Base-by-base conservation (phyloP, 129 eudicot species). In the Flaveria trinervia region DNA sequence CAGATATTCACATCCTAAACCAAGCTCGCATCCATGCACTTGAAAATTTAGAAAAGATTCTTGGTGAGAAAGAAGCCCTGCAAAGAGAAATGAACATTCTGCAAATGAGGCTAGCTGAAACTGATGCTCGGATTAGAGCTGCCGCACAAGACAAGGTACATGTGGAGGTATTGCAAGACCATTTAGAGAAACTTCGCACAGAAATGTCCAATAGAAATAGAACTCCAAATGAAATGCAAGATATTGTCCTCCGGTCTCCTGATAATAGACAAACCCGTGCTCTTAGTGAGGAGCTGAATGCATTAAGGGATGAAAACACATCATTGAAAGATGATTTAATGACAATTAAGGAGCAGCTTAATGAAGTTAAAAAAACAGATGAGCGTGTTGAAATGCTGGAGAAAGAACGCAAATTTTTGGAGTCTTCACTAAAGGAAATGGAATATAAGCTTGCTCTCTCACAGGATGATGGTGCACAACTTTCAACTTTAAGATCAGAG, bases 101-200 rank as follows among this genome's bases (percentile, higher is more conserved):
- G 85, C 92, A 94, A 81, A 65, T 83, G 86, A 94, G 86, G 84
- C 78, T 94, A 70, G 97, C 92, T 33, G 98, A 94, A 87, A 91
- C 96, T 62, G 98, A 91, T 94, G 97, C 90, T 9, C 86, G 88
- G 23, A 89, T 94, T 55, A 89, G 83, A 89, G 89, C 91, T 49
- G 97, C 96, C 41, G 88, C 98, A 68, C 89, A 94, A 80, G 96
- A 94, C 67, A 94, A 89, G 84, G 76, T 91, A 84, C 89, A 86
- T 9, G 90, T 94, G 80, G 97, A 94, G 73, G 84, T 89, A 62
- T 85, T 89, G 15, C 91, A 94, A 80, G 81, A 83, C 54, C 96
- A 89, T 70, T 83, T 94, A 81, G 89, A 84, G 77, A 88, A 89
- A 77, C 84, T 91, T 83, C 84, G 65, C 20, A 79, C 41, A 51